These are phyloP conservation scores for Sergeia podlipaevii DNA, from an alignment of 208 protist genomes.

Conservation along the genomic window DNA sequence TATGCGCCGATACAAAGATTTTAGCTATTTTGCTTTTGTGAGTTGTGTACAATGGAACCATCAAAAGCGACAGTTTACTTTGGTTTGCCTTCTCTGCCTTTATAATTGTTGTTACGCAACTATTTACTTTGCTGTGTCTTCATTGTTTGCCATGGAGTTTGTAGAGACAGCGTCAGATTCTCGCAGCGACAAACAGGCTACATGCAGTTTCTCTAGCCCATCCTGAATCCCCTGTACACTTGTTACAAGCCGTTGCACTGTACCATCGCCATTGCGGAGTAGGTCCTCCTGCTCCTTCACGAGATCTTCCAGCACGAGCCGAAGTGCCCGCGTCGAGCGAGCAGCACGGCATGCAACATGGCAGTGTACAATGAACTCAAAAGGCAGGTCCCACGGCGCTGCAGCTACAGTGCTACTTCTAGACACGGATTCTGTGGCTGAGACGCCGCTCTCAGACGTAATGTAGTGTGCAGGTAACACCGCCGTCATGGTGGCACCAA, in stretches of 20 bases:
- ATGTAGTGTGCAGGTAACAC: background rate
- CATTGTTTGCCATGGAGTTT: no score
- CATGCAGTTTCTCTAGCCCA: conserved; percentile 26
- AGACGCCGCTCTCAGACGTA: background rate
- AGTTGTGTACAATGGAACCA: no score
- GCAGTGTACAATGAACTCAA: conserved; percentile 20
- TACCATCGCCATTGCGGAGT: conserved; percentile 23
- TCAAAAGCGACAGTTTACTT: no score
- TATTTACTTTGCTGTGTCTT: no score
- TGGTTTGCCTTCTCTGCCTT: no score
- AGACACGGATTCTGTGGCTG: background rate
- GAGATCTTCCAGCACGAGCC: conserved; percentile 25
- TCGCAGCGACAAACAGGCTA: conserved; percentile 30
- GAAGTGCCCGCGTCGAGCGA: conserved; percentile 20
- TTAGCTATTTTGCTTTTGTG: no score
- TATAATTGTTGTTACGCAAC: no score
- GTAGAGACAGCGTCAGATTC: no score
- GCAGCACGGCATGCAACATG: conserved; percentile 11
- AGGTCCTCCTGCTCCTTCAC: conserved; percentile 46
- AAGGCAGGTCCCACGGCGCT: no score
- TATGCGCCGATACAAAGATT: no score
- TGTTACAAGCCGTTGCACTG: conserved; percentile 21
- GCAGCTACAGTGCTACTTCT: no score
- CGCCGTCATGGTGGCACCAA: no score
- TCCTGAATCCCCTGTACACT: conserved; percentile 26